phyloP scores from a whole-genome alignment of 1,139 yeast genomes.

The Nakaseomyces sp. region DNA sequence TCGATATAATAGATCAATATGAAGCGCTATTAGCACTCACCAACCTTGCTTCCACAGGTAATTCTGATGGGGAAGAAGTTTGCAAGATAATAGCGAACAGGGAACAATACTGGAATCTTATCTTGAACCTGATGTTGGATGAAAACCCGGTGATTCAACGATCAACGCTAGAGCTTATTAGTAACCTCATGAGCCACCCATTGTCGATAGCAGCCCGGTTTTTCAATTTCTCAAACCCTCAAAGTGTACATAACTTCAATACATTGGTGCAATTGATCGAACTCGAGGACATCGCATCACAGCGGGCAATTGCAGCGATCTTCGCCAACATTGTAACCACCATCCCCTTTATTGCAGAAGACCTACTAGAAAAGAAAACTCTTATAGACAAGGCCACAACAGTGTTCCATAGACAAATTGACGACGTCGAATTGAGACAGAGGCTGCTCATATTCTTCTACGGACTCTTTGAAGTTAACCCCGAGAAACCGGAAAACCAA shows the following conservation, averaged over 20 bases:
- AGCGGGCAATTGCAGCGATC: constrained; percentile 30
- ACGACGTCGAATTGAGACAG: constrained; percentile 22
- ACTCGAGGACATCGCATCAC: constrained; percentile 26
- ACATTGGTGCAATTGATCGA: constrained; percentile 24
- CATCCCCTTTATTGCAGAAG: constrained; percentile 28
- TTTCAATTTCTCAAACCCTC: constrained; percentile 29
- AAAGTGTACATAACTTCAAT: constrained; percentile 26
- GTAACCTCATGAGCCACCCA: constrained; percentile 29
- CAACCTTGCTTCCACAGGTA: constrained; percentile 38
- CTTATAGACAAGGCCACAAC: constrained; percentile 19
- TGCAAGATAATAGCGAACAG: constrained; percentile 28
- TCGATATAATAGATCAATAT: constrained; percentile 32
- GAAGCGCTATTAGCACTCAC: constrained; percentile 43
- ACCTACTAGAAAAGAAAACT: constrained; percentile 18
- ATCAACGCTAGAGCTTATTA: constrained; percentile 25
- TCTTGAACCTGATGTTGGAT: constrained; percentile 34
- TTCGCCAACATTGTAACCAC: constrained; percentile 27
- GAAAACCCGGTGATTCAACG: constrained; percentile 23
- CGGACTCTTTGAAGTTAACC: constrained; percentile 19
- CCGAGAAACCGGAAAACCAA: constrained; percentile 9
- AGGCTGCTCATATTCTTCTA: constrained; percentile 25
- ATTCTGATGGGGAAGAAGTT: constrained; percentile 31
- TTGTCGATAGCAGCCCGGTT: constrained; percentile 27
- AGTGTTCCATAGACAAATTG: constrained; percentile 20
- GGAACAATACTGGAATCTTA: constrained; percentile 33